Evolutionary conservation across 495 filamentous ascomycete genomes (phyloP), one percentile per base, ranked within the genome.

Genomic region (Aspergillus steynii): DNA sequence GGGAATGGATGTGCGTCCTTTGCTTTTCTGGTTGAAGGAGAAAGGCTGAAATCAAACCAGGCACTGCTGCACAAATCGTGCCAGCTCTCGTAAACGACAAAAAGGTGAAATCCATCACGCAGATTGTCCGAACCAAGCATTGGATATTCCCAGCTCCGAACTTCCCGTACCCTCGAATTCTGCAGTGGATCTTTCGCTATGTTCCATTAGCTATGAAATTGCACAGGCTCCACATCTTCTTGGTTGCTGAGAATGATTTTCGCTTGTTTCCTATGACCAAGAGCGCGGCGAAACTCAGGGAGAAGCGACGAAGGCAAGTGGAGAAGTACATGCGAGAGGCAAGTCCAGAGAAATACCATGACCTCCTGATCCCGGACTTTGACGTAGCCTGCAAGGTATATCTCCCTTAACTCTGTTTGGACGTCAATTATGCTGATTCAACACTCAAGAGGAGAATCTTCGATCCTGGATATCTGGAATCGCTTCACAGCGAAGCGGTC

Each of bases 341-440:
- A 1, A 74, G 72, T 5, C 84, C 84, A 1, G 68, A 74, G 53
- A 82, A 85, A 61, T 86, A 85, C 58, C 81, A 84, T 60, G 76
- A 83, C 27, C 69, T 84, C 0, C 61, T 87, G 1, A 78, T 80
- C 25, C 84, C 84, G 2, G 75, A 85, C 54, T 83, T 81, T 34
- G 76, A 78, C 5, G 67, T 86, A 9, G 81, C 79, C 4, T 87
- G 84, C 68, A 86, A 86, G 67, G 31, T 32, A 64, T 20, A 20
- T 20, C 20, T 20, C 20, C 20, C 20, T 20, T 20, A 20, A 20
- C 20, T 20, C 20, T 20, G 20, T 20, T 20, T 20, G 20, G 20
- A 20, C 20, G 20, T 20, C 20, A 20, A 20, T 20, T 20, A 20
- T 20, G 20, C 20, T 20, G 20, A 20, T 20, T 20, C 20, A 20